Evolutionary conservation across 2,329 filamentous ascomycete species (phyloP), one percentile per base, ranked within the genome.

Genomic region (Exophiala calicioides): DNA sequence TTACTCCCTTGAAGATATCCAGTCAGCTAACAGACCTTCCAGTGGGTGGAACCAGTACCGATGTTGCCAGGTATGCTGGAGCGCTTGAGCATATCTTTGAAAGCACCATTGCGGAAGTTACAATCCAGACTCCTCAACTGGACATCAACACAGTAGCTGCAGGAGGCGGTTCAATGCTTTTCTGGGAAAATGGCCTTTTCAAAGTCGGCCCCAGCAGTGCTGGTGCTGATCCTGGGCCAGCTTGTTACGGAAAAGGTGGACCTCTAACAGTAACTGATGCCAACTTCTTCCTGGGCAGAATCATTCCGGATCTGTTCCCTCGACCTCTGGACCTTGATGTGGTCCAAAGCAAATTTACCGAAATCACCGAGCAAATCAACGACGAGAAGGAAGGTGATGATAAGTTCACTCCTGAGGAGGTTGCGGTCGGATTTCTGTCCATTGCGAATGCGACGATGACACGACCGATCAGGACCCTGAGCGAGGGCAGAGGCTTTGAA

Each of bases 181-280:
- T 91, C 68, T 93, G 87, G 75, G 80, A 78, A 51, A 93, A 94
- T 55, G 88, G 90, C 0, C 73, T 95, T 0, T 95, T 96, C 56
- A 86, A 90, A 0, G 90, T 95, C 3, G 90, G 90, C 0, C 90
- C 90, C 0, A 89, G 95, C 62, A 93, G 87, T 5, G 90, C 90
- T 1, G 85, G 88, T 21, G 90, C 90, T 2, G 88, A 95, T 60
- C 90, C 90, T 0, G 90, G 90, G 0, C 90, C 90, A 8, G 88
- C 88, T 1, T 95, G 90, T 58, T 96, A 95, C 66, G 80, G 90
- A 23, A 95, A 95, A 66, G 88, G 85, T 0, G 90, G 90, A 0
- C 90, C 90, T 3, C 76, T 90, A 3, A 93, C 90, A 0, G 90
- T 96, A n/a, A 96, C 90, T 0, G 90, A 96, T 63, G 90, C 90